A percentile compares a stretch with the other conserved stretches of the same genome.
phyloP scores from a whole-genome alignment of 169 alveolate genomes.

The Plasmodium knowlesi region DNA sequence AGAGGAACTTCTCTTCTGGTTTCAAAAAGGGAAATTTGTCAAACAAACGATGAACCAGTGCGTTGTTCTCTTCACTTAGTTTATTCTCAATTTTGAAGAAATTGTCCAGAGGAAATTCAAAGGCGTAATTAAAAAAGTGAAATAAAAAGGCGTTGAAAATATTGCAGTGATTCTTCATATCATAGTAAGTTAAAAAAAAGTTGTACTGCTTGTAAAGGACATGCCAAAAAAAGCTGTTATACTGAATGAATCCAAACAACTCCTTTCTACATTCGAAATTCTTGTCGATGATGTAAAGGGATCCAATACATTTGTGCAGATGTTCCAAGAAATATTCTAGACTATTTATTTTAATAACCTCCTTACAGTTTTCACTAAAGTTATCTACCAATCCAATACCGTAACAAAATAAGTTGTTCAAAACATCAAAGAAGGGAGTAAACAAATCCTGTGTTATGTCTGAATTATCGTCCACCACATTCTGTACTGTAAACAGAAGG shows the following conservation, averaged over 20 bases:
- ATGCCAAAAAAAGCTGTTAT: conserved; percentile 46
- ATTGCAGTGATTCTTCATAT: conserved; percentile 31
- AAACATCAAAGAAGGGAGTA: conserved; percentile 34
- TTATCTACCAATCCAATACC: conserved; percentile 59
- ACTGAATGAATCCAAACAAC: conserved; percentile 48
- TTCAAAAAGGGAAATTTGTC: conserved; percentile 23
- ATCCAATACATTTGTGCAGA: conserved; percentile 31
- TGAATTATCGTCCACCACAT: conserved; percentile 12
- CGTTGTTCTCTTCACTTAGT: conserved; percentile 2
- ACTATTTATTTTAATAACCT: conserved; percentile 19
- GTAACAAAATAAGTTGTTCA: conserved; percentile 56
- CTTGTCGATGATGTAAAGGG: conserved; percentile 39
- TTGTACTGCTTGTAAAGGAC: conserved; percentile 64
- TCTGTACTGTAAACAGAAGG: conserved; percentile 25
- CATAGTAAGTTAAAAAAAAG: conserved; percentile 60
- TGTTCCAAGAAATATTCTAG: conserved; percentile 17
- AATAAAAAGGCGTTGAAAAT: conserved; percentile 28
- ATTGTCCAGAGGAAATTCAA: conserved; percentile 71
- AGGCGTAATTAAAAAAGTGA: conserved; percentile 66
- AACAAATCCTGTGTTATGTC: conserved; percentile 35
- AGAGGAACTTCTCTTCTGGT: conserved; percentile 22
- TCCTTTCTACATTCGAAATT: conserved; percentile 22
- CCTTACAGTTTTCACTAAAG: conserved; percentile 5
- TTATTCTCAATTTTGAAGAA: conserved; percentile 50
- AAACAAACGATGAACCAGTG: background rate